phyloP scores from a whole-genome alignment of 106 monocot species.

The Acanthochlamys bracteata region DNA sequence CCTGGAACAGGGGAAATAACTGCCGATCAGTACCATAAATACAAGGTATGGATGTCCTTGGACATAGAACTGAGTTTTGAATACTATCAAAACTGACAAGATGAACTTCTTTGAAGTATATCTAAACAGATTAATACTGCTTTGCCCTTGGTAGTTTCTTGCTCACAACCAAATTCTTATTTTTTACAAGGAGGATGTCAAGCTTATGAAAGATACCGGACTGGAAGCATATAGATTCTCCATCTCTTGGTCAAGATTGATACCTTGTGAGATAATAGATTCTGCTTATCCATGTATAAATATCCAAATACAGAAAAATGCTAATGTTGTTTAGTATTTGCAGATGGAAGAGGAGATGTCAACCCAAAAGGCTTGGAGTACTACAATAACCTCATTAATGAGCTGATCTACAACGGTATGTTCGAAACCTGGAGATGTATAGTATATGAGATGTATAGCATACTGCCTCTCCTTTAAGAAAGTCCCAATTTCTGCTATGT shows the following conservation, averaged over 20 bases:
- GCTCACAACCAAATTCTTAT: too few species aligned
- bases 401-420: slow-evolving; percentile 17
- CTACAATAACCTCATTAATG: slow-evolving; percentile 24
- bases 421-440: not conserved
- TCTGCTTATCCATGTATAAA: not conserved
- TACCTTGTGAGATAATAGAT: slow-evolving; percentile 12
- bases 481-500: too few species aligned
- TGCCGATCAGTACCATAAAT: slow-evolving; percentile 5
- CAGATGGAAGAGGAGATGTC: slow-evolving; percentile 21
- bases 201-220: slow-evolving; percentile 17
- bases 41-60: slow-evolving; percentile 1
- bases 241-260: slow-evolving; percentile 27
- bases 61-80: not conserved
- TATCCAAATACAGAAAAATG: not conserved
- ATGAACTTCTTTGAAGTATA: too few species aligned
- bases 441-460: too few species aligned
- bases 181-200: slow-evolving; percentile 17
- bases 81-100: too few species aligned
- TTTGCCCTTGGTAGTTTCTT: too few species aligned
- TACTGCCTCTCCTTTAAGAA: too few species aligned
- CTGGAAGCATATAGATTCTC: slow-evolving; percentile 27
- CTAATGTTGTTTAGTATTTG: not conserved
- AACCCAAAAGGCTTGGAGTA: slow-evolving; percentile 19
- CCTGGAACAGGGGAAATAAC: slow-evolving; percentile 1
- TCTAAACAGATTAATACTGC: too few species aligned